Evolutionary conservation across 2,329 filamentous ascomycete genomes (phyloP), one percentile per base, ranked within the genome.

Genomic region (Pseudogymnoascus sp.): DNA sequence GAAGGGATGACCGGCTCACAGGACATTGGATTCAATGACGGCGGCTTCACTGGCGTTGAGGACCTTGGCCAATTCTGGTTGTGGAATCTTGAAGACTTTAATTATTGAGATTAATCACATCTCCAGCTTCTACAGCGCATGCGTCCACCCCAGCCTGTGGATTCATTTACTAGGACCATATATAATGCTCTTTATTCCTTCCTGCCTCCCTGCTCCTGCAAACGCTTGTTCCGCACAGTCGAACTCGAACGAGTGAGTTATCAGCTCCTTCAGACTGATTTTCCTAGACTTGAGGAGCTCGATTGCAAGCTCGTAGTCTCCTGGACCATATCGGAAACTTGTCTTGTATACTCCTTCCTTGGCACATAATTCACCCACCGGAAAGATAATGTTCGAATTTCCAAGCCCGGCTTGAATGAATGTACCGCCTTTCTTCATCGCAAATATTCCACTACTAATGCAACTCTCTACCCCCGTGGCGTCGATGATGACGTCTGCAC

Each of bases 181-280:
- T 23, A 71, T 69, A 31, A 71, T 36, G 1, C 63, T 66, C 46
- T 72, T 72, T 14, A 72, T 71, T 5, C 69, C 70, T 16, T 60
- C 60, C 31, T 62, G 61, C 18, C 37, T 65, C 6, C 63, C 59
- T 5, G 69, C 4, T 66, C 67, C 34, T 70, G 34, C 34, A 73
- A 96, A 96, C 0, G 92, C 93, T 71, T 88, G 80, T 78, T 96
- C 90, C 0, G 93, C 93, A 66, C 92, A 80, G 67, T 84, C 79
- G 72, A 96, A 96, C 60, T 82, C 80, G 63, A 96, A 91, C 34
- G 85, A 84, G 46, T 83, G 82, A 14, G 89, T 90, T 66, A 96
- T 86, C 63, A 96, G 80, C 75, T 85, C 84, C 84, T 93, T 93
- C 67, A 91, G 87, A 28, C 88, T 83, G 46, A 97, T 83, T 73